Evolutionary conservation across 768 basidiomycete genomes (phyloP).

Genomic region (Rhizopogon vulgaris): DNA sequence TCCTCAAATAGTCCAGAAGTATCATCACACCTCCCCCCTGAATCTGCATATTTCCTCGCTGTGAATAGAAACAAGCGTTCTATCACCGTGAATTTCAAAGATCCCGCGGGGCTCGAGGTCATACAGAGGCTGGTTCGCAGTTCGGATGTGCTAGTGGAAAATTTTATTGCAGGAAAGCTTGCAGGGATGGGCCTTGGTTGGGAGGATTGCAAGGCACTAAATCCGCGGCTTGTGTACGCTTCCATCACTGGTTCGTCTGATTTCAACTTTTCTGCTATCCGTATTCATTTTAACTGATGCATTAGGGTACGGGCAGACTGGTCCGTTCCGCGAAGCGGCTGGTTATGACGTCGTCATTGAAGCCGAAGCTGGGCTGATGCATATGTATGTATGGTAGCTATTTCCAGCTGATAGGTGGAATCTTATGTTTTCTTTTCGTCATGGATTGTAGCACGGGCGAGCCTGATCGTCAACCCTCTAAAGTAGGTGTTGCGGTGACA

Average conservation of each 20-base stretch:
- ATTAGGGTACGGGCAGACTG: constrained; percentile 79
- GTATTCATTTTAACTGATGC: neutral
- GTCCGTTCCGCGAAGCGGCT: constrained; percentile 75
- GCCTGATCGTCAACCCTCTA: constrained; percentile 76
- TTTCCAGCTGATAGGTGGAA: constrained; percentile 5
- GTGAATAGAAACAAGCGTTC: constrained; percentile 88
- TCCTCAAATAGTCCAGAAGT: constrained; percentile 42
- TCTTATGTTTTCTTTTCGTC: constrained; percentile 7
- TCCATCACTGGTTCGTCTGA: constrained; percentile 70
- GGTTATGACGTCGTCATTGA: constrained; percentile 88
- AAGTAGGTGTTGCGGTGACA: constrained; percentile 94
- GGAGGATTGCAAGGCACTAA: constrained; percentile 72
- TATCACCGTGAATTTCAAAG: constrained; percentile 85
- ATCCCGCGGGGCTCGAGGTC: constrained; percentile 68
- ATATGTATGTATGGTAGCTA: constrained; percentile 54
- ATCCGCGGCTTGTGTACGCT: constrained; percentile 78
- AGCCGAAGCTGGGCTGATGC: constrained; percentile 91
- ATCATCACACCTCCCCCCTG: constrained; percentile 68
- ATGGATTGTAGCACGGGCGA: constrained; percentile 71
- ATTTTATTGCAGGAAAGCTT: constrained; percentile 82
- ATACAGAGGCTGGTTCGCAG: constrained; percentile 61
- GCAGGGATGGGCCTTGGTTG: constrained; percentile 80
- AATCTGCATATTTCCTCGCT: constrained; percentile 89
- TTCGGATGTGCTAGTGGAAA: constrained; percentile 87
- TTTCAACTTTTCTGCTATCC: neutral